phyloP scores from a whole-genome alignment of 345 rosid species.

The Eucalyptus pauciflora region DNA sequence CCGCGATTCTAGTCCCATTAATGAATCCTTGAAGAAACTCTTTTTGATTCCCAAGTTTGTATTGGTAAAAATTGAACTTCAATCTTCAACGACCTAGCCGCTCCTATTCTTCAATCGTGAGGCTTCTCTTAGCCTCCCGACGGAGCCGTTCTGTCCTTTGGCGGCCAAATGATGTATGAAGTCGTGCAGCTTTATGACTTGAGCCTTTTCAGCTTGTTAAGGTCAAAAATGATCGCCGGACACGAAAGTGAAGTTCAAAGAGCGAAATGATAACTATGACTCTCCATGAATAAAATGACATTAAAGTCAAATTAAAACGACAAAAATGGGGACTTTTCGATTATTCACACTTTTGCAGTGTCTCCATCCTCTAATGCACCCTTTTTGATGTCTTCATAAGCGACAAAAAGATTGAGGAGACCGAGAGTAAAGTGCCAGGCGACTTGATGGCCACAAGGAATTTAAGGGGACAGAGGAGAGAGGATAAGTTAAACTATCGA shows the following conservation, averaged over 20 bases:
- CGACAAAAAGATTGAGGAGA: background rate
- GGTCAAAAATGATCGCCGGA: background rate
- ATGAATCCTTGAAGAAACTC: background rate
- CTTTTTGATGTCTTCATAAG: background rate
- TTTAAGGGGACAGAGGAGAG: background rate
- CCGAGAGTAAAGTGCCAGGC: background rate
- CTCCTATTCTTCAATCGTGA: background rate
- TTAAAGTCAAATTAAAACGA: background rate
- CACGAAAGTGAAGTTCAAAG: background rate
- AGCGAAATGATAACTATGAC: background rate
- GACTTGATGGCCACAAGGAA: background rate
- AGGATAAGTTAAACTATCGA: background rate
- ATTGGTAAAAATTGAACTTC: background rate
- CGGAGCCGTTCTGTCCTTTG: background rate
- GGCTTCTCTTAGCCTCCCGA: background rate
- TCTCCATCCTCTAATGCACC: background rate
- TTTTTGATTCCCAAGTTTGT: background rate
- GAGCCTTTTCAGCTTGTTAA: background rate
- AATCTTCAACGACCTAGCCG: background rate
- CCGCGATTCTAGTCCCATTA: background rate
- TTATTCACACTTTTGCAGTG: background rate
- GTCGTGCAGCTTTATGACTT: background rate
- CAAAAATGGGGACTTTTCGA: background rate
- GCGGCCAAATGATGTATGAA: background rate
- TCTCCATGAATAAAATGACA: background rate